Evolutionary conservation across 1,139 yeast species (phyloP), one percentile per base, ranked within the genome.

Genomic region (Lizanozyma gosingica): DNA sequence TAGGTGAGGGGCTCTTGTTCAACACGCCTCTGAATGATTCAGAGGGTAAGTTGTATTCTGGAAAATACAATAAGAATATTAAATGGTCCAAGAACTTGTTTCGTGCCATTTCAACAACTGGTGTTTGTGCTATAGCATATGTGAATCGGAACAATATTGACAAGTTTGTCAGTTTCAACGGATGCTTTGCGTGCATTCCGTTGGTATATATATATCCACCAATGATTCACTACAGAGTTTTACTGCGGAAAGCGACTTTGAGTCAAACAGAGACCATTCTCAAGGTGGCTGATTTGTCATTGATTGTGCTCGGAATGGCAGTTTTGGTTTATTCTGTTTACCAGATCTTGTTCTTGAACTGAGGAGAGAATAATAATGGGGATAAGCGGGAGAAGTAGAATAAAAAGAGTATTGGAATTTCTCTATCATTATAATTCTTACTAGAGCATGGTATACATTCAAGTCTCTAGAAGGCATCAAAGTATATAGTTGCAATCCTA

Each of bases 191-290:
- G 1, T 83, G 94, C 55, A 81, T 83, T 41, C 94, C 94, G 0
- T 70, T 83, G 63, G 92, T 83, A 3, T 83, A 83, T 61, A 80
- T 83, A 76, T 83, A 83, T 54, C 92, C 94, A 2, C 90, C 94
- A 15, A 66, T 83, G 66, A 62, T 83, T 39, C 92, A 83, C 54
- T 66, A 67, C 43, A 66, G 32, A 35, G 14, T 14, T 53, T 66
- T 27, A 60, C 62, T 38, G 60, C 65, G 2, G 43, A 53, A 17
- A 55, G 63, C 1, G 46, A 43, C 32, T 40, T 40, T n/a, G 44
- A 38, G 18, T 51, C 45, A 0, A 33, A 33, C 41, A 35, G 42
- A 43, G 39, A 42, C 46, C 8, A 17, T 8, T 44, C 11, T 47
- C 51, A 51, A 46, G 40, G 32, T 49, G 0, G 51, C 75, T 18